Evolutionary conservation across 192 early-diverging fungal species (phyloP).

Genomic region (Irineochytrium annulatum): DNA sequence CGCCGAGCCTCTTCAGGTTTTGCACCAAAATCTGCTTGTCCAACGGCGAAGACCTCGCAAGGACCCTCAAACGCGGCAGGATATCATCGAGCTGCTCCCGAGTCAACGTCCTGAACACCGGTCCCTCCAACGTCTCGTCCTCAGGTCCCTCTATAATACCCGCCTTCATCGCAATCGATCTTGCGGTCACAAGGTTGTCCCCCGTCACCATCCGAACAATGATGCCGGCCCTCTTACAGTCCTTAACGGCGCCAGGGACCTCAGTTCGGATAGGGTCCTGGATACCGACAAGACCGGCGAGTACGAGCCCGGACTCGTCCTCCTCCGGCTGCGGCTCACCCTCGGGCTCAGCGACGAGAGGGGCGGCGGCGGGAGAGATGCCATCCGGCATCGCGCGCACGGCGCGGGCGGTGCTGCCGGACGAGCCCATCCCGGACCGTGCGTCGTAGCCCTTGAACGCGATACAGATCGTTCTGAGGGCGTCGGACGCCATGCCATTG

Average conservation of each 20-base stretch:
- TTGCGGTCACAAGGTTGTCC: conserved; percentile 90
- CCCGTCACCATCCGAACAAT: conserved; percentile 99
- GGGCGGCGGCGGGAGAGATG: conserved; percentile 18
- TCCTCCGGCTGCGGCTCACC: conserved; percentile 6
- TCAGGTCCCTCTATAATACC: conserved; percentile 62
- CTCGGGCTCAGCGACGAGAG: too few species aligned
- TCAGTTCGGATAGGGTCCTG: conserved; percentile 95
- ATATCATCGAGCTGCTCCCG: conserved; percentile 84
- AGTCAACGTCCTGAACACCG: conserved; percentile 81
- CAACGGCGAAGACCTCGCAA: conserved; percentile 89
- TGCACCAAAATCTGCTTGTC: conserved; percentile 96
- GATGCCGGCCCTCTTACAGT: conserved; percentile 82
- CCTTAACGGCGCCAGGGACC: conserved; percentile 85
- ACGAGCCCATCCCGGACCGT: neutral
- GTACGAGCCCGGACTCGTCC: conserved; percentile 64
- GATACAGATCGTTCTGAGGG: conserved; percentile 86
- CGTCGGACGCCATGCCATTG: conserved; percentile 67
- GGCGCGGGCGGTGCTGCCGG: neutral
- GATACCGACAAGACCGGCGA: conserved; percentile 91
- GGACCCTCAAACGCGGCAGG: conserved; percentile 88
- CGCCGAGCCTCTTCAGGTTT: conserved; percentile 80
- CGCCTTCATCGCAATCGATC: conserved; percentile 89
- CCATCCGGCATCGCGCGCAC: neutral
- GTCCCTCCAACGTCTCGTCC: conserved; percentile 93
- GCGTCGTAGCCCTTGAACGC: conserved; percentile 48